Evolutionary conservation across 108 stramenopile genomes (phyloP).

Genomic region (Fragilariopsis cylindrus): DNA sequence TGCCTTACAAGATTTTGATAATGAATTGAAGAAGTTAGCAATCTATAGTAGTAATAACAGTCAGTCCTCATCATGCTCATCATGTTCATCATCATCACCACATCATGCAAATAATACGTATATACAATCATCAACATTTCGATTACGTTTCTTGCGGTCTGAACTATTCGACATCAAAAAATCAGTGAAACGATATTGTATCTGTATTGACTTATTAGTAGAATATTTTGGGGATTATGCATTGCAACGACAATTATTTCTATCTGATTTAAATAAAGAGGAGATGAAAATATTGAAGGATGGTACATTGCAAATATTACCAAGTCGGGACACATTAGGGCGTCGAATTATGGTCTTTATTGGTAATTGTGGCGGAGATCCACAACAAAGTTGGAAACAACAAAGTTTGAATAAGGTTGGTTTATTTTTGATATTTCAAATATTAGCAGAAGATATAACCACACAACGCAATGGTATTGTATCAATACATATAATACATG

Average conservation of each 20-base stretch:
- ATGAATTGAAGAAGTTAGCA: not conserved
- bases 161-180: slow-evolving; percentile 3
- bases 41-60: no score
- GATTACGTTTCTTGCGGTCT: slow-evolving; percentile 8
- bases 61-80: no score
- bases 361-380: not conserved
- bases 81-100: not conserved
- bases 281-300: not conserved
- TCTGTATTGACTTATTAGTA: not conserved
- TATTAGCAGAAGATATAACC: slow-evolving; percentile 9
- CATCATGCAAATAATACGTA: not conserved
- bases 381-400: not conserved
- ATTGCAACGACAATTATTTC: not conserved
- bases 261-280: slow-evolving; percentile 1
- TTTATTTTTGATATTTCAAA: slow-evolving; percentile 3
- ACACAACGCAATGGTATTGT: slow-evolving; percentile 17
- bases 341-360: not conserved
- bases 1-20: not conserved
- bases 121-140: not conserved
- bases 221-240: not conserved
- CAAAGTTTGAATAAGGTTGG: not conserved
- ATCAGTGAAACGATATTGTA: slow-evolving; percentile 5
- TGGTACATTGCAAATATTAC: slow-evolving; percentile 5
- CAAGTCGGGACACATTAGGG: slow-evolving; percentile 1
- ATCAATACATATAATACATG: not conserved